Conservation (phyloP, 2,329 filamentous ascomycete species). For the Pestalotiopsis sp. region DNA sequence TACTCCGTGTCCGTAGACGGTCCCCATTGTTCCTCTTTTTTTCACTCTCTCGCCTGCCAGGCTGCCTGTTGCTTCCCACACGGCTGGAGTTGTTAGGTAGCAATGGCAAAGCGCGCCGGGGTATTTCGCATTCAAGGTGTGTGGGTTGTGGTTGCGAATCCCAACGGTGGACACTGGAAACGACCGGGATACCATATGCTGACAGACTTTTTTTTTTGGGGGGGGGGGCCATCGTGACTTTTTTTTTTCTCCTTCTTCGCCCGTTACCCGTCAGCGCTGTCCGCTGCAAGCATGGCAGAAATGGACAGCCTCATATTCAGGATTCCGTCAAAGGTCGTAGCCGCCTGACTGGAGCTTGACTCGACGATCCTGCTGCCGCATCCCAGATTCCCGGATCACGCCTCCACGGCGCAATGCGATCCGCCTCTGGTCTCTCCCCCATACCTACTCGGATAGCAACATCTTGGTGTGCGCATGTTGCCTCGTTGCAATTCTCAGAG, state of each 20-base stretch:
- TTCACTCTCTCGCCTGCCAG: neutral
- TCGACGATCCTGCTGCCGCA: neutral
- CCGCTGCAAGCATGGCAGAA: neutral
- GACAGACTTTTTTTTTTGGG: neutral
- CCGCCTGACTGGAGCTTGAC: neutral
- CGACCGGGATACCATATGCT: neutral
- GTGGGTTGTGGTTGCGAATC: conserved; percentile 7
- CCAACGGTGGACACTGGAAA: neutral
- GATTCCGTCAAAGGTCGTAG: neutral
- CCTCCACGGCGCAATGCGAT: neutral
- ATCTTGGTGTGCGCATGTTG: neutral
- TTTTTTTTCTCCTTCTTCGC: neutral
- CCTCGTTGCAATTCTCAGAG: neutral
- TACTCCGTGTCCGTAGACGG: neutral
- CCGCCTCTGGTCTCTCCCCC: neutral
- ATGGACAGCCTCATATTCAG: neutral
- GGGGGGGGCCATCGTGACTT: conserved; percentile 1
- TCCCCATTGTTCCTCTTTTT: neutral
- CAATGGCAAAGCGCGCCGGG: neutral
- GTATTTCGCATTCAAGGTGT: neutral
- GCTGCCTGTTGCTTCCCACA: neutral
- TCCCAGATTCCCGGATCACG: neutral
- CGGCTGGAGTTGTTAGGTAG: neutral
- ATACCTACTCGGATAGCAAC: neutral
- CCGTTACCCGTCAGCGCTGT: neutral